Evolutionary conservation across 768 basidiomycete species (phyloP), one percentile per base, ranked within the genome.

Genomic region (Hydnomerulius pinastri): DNA sequence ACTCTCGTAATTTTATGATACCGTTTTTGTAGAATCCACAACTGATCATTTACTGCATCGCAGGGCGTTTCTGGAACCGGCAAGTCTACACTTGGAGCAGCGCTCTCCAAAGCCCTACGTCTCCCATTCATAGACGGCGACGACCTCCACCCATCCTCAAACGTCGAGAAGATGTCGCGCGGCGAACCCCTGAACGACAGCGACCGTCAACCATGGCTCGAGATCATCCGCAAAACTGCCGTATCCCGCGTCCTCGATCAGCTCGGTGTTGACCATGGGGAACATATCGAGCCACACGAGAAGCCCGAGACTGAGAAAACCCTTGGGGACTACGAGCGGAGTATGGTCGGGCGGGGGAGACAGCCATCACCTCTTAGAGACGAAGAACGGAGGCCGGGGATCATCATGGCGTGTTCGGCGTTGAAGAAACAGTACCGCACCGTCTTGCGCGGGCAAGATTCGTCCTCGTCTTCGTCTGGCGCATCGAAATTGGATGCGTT

Each of bases 121-220:
- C 55, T 92, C 52, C 86, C 92, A 1, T 96, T 89, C 71, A 72
- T 92, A 51, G 95, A 98, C 61, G 95, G 88, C 24, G 94, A 97
- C 65, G 85, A 88, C 54, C 76, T 97, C 24, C 95, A 98, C 64
- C 88, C 94, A 0, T 61, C 74, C 20, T 68, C 79, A 11, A 96
- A 96, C 67, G 80, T 96, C 35, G 85, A 80, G 24, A 98, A 98
- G 78, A 97, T 98, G 94, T 71, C 82, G 4, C 63, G 71, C 1
- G 92, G 92, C 0, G 69, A 74, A 20, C 87, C 93, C 4, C 73
- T 98, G 56, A 85, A 76, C 2, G 94, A 97, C 61, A 78, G 72
- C 3, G 94, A 97, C 64, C 84, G 93, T 17, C 75, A 80, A 56
- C 92, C 94, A 1, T 98, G 96, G 95, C 77, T 98, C 4, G 77